A percentile compares a stretch with the other conserved stretches of the same genome.
Conservation (phyloP, 768 basidiomycete genomes). For the Termitomyces sp. region DNA sequence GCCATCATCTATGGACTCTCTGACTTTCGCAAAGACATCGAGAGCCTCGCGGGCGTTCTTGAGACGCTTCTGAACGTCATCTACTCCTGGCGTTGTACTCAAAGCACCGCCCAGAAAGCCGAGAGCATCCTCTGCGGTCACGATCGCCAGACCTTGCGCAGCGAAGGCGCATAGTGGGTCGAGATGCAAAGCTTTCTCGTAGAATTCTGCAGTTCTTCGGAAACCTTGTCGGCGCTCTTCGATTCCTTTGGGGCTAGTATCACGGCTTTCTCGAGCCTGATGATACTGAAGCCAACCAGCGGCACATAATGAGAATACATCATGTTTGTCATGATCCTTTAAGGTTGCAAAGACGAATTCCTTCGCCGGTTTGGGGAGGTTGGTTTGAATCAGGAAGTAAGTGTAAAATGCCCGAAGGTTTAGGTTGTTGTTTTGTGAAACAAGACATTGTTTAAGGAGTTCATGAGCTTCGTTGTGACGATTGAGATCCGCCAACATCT, state of each 20-base stretch:
- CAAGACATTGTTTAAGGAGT: slow-evolving; percentile 82
- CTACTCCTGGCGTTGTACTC: slow-evolving; percentile 37
- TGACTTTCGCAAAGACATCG: slow-evolving; percentile 83
- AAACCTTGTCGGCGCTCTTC: slow-evolving; percentile 77
- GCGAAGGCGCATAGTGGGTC: slow-evolving; percentile 88
- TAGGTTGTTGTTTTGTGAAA: slow-evolving; percentile 69
- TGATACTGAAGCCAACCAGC: slow-evolving; percentile 84
- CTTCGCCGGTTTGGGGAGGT: slow-evolving; percentile 64
- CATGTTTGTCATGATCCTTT: slow-evolving; percentile 80
- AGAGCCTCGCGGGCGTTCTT: slow-evolving; percentile 84
- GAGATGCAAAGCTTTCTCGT: slow-evolving; percentile 81
- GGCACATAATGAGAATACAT: slow-evolving; percentile 88
- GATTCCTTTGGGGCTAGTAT: slow-evolving; percentile 45
- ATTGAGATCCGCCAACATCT: slow-evolving; percentile 66
- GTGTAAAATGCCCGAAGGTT: slow-evolving; percentile 93
- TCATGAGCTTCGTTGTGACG: slow-evolving; percentile 81
- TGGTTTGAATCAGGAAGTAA: slow-evolving; percentile 82
- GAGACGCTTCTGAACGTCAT: slow-evolving; percentile 60
- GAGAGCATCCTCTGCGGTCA: slow-evolving; percentile 87
- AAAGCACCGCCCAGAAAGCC: slow-evolving; percentile 56
- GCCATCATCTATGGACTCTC: slow-evolving; percentile 76
- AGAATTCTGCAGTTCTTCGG: slow-evolving; percentile 82
- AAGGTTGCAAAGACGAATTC: slow-evolving; percentile 89
- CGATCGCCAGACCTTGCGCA: slow-evolving; percentile 92
- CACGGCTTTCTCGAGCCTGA: slow-evolving; percentile 79